phyloP scores from a whole-genome alignment of 75 land plant genomes.

The Azolla pinnata region DNA sequence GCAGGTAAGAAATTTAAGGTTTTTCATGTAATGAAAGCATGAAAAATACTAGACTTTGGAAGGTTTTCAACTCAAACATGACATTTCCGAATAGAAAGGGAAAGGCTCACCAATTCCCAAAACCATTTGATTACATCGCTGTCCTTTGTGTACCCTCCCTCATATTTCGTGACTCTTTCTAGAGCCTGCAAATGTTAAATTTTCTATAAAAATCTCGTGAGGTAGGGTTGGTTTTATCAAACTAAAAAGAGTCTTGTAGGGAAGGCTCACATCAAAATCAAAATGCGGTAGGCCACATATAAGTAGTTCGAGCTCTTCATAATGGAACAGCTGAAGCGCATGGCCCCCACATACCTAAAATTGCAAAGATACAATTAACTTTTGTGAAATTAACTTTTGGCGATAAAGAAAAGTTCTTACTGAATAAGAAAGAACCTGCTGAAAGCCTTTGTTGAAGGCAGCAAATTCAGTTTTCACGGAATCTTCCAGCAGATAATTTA shows the following conservation, averaged over 20 bases:
- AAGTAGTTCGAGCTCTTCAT: conserved; percentile 33
- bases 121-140: conserved; percentile 32
- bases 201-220: too few relatives aligned
- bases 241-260: not conserved
- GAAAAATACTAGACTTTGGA: not conserved
- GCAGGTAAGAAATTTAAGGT: not conserved
- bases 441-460: conserved; percentile 26
- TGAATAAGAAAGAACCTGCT: conserved; percentile 16
- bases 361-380: too few relatives aligned
- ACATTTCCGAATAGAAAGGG: too few relatives aligned
- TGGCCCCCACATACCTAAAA: conserved; percentile 33
- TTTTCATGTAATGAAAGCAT: not conserved
- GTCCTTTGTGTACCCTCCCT: conserved; percentile 37
- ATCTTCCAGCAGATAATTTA: conserved; percentile 30
- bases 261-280: conserved; percentile 26
- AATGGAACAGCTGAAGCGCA: conserved; percentile 26
- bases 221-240: not conserved
- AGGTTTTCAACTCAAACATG: not conserved
- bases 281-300: conserved; percentile 39
- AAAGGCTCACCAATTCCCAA: conserved; percentile 30
- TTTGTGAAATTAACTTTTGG: not conserved
- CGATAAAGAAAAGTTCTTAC: not conserved
- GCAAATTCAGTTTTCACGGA: conserved; percentile 24
- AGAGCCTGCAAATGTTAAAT: conserved; percentile 36
- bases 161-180: conserved; percentile 28